Evolutionary conservation across 768 basidiomycete species (phyloP).

Genomic region (Psilocybe sp.): DNA sequence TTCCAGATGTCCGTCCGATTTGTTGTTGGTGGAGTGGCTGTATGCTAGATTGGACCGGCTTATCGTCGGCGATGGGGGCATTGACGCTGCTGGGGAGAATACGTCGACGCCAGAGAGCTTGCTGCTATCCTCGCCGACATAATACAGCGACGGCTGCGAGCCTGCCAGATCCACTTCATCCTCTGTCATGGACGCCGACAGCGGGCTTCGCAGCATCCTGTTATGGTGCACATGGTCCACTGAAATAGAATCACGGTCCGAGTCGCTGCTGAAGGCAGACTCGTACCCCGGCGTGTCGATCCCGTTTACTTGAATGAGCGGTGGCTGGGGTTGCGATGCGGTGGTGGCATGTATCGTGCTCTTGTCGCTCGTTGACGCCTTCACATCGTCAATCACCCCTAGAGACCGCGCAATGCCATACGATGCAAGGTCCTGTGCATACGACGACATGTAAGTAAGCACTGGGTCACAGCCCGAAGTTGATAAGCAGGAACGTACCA

Average conservation of each 20-base stretch:
- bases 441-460: conserved; percentile 4
- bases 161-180: conserved; percentile 1
- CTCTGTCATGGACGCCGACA: conserved; percentile 7
- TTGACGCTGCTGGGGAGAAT: conserved; percentile 69
- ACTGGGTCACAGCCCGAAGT: background rate
- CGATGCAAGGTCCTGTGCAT: conserved; percentile 67
- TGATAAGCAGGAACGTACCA: conserved; percentile 41
- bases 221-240: conserved; percentile 6
- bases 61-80: conserved; percentile 62
- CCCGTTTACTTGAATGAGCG: conserved; percentile 30
- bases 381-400: conserved; percentile 71
- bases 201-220: conserved; percentile 9
- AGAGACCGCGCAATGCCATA: conserved; percentile 83
- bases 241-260: conserved; percentile 17
- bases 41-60: conserved; percentile 32
- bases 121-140: conserved; percentile 44
- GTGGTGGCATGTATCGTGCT: conserved; percentile 29
- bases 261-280: conserved; percentile 21
- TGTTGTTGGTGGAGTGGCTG: conserved; percentile 15
- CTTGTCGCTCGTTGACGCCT: conserved; percentile 69
- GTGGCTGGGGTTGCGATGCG: background rate
- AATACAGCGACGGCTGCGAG: conserved; percentile 43
- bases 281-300: conserved; percentile 22
- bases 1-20: background rate
- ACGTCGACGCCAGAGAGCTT: conserved; percentile 68